A percentile compares a stretch with the other conserved stretches of the same genome.
phyloP scores from a whole-genome alignment of 108 stramenopile species.

The Skeletonema tropicum region DNA sequence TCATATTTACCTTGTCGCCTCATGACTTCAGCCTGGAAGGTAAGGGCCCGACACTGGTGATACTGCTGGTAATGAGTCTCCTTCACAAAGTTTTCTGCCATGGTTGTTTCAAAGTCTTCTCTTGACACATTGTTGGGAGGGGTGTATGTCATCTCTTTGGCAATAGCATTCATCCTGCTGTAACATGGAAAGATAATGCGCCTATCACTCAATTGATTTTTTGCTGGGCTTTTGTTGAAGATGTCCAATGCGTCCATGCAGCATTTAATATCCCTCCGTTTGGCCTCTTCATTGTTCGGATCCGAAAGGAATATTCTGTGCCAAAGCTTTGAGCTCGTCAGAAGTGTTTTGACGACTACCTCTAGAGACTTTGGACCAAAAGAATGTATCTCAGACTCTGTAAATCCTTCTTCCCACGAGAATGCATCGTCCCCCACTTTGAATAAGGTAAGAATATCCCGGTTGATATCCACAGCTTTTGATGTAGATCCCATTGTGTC shows the following conservation, averaged over 20 bases:
- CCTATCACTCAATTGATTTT: neutral
- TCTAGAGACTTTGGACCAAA: slow-evolving; percentile 2
- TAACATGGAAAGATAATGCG: neutral
- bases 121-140: neutral
- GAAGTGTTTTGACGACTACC: neutral
- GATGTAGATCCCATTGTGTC: neutral
- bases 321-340: neutral
- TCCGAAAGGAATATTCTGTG: neutral
- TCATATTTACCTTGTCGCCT: no score
- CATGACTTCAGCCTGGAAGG: no score
- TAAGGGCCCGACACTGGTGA: no score
- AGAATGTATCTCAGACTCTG: neutral
- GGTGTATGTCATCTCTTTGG: neutral
- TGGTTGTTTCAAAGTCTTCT: neutral
- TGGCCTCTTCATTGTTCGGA: neutral
- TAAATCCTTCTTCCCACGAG: neutral
- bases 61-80: no score
- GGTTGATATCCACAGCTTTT: slow-evolving; percentile 1
- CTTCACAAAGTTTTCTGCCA: neutral
- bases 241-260: neutral
- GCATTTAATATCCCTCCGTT: neutral
- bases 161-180: neutral
- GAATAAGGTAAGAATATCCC: neutral
- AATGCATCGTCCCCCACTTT: neutral
- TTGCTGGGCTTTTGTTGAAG: neutral